Percentiles rank a stretch among this genome's conserved stretches.
phyloP scores from a whole-genome alignment of 139 green algal genomes.

The Volvox reticuliferus region DNA sequence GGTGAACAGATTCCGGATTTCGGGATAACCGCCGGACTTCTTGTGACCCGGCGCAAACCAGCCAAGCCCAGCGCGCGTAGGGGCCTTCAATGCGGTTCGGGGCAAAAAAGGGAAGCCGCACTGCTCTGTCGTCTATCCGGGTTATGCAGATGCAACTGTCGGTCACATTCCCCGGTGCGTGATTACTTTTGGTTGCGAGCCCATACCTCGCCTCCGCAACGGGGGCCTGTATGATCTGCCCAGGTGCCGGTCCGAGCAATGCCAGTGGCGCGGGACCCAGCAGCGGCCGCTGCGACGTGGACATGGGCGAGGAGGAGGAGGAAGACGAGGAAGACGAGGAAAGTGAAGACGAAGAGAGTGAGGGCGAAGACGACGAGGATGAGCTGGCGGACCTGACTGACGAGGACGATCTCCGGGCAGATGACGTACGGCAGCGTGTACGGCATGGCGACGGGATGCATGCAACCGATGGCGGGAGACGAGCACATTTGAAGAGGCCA shows the following conservation, averaged over 20 bases:
- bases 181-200: too few species aligned
- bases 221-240: background rate
- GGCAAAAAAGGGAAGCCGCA: too few species aligned
- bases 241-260: background rate
- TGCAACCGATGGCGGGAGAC: background rate
- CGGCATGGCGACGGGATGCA: background rate
- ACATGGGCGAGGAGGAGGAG: background rate
- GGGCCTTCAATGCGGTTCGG: too few species aligned
- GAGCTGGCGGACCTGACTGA: conserved; percentile 45
- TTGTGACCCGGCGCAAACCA: too few species aligned
- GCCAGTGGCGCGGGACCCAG: background rate
- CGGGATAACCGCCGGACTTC: too few species aligned
- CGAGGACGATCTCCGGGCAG: conserved; percentile 28
- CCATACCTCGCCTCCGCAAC: too few species aligned
- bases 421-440: conserved; percentile 12
- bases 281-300: background rate
- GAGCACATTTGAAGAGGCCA: background rate
- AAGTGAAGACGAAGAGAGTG: background rate
- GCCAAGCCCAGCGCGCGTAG: too few species aligned
- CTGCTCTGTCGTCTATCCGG: too few species aligned
- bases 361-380: conserved; percentile 5
- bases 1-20: too few species aligned
- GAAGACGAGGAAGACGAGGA: conserved; percentile 3
- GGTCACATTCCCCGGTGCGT: too few species aligned
- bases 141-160: too few species aligned